Evolutionary conservation across 306 rosid species (phyloP), one percentile per base, ranked within the genome.

Genomic region (Lathyrus aphaca): DNA sequence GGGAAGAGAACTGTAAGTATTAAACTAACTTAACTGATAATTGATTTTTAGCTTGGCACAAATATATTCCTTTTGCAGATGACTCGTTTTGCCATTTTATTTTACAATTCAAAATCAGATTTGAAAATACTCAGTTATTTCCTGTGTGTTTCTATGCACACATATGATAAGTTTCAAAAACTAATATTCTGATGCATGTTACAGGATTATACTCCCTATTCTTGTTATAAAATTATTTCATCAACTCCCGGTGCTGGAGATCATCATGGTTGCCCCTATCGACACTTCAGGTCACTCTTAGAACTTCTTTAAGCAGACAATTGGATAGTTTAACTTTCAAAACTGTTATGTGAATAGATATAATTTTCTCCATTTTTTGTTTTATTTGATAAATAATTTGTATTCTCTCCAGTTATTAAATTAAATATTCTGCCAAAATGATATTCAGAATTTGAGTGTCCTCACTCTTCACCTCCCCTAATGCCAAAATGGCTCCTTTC

Each of bases 221-320:
- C 96, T 64, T 94, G 99, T 78, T 88, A 84, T 58, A 94, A 86
- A 77, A 19, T 91, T 69, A 94, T 94, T 74, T 76, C 87, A 64
- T 82, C 97, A 49, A 82, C 96, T 62, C 99, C 99, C 42, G 87
- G 95, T 44, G 79, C 85, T 61, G 99, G 99, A 78, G 97, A 94
- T 87, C 97, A 94, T 66, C 99, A 94, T 77, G 99, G 99, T 61
- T 94, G 97, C 82, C 99, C 99, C n/a, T 94, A 94, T 75, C 87
- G 95, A 75, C 96, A 91, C 82, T 94, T 94, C 89, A 87, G 95
- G 97, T 94, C 50, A 50, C 72, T 74, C 72, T 45, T 56, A 42
- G 45, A 21, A 50, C 67, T 57, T 18, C 42, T 37, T 61, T 37
- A 74, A 68, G 21, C 66, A 54, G 16, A 13, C 48, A 17, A 23